A percentile compares a stretch with the other conserved stretches of the same genome.
These are phyloP conservation scores for Phylloporus sp. DNA, from an alignment of 768 basidiomycete genomes.

Conservation along the genomic window DNA sequence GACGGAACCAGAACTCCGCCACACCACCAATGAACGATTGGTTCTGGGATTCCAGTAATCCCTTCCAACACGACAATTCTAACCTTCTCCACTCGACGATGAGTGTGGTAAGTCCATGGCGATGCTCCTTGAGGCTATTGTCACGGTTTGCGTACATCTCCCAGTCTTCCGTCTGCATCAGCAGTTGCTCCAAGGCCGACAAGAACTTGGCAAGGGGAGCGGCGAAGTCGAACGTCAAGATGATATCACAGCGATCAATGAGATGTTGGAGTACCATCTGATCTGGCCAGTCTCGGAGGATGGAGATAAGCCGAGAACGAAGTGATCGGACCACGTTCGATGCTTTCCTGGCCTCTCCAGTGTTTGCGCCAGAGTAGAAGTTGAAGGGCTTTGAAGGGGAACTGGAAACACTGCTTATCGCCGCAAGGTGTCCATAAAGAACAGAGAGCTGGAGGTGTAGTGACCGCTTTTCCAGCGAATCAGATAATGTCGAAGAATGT, in stretches of 20 bases:
- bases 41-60: constrained; percentile 68
- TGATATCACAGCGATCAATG: constrained; percentile 57
- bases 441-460: constrained; percentile 48
- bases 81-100: constrained; percentile 89
- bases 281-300: constrained; percentile 88
- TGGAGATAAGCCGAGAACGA: constrained; percentile 43
- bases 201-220: constrained; percentile 81
- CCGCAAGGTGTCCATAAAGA: constrained; percentile 39
- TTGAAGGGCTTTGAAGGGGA: constrained; percentile 40
- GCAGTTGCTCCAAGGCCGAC: constrained; percentile 75
- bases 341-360: constrained; percentile 63
- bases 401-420: constrained; percentile 25
- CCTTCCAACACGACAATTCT: constrained; percentile 85
- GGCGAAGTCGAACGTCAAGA: constrained; percentile 55
- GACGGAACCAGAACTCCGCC: constrained; percentile 85
- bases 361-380: constrained; percentile 80
- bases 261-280: constrained; percentile 96
- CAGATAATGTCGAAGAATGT: constrained; percentile 30
- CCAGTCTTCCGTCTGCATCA: constrained; percentile 92
- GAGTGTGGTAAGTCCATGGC: constrained; percentile 57
- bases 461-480: constrained; percentile 47
- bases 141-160: constrained; percentile 92
- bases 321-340: constrained; percentile 48
- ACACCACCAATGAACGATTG: constrained; percentile 38
- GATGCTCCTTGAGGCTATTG: constrained; percentile 69